Conservation (phyloP, 176 grass and related monocot genomes). For the Aegilops sharonensis region DNA sequence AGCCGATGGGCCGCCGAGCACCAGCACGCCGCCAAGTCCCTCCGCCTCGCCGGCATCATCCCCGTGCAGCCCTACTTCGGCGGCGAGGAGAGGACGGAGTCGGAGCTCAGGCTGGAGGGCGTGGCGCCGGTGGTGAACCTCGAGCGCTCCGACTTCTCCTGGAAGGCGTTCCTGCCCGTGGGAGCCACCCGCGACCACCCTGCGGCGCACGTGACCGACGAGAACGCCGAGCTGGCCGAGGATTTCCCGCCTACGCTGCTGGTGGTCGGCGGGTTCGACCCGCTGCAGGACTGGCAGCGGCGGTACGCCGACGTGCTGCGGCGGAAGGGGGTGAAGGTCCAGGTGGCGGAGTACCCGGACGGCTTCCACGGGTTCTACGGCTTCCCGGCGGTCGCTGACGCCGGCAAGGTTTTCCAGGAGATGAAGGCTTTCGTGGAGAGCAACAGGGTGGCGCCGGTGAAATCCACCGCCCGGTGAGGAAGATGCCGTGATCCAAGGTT, state of each 20-base stretch:
- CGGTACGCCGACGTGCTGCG: slow-evolving; percentile 36
- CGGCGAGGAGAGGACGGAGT: background rate
- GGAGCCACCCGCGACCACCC: slow-evolving; percentile 20
- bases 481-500: background rate
- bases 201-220: slow-evolving; percentile 5
- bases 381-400: slow-evolving; percentile 37
- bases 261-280: slow-evolving; percentile 35
- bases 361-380: slow-evolving; percentile 55
- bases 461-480: background rate
- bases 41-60: slow-evolving; percentile 1
- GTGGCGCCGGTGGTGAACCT: slow-evolving; percentile 16
- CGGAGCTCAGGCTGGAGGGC: slow-evolving; percentile 8
- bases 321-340: background rate
- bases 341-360: slow-evolving; percentile 28
- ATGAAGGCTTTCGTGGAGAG: slow-evolving; percentile 48
- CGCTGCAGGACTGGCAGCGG: slow-evolving; percentile 45
- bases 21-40: background rate
- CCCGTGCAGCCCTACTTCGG: slow-evolving; percentile 22
- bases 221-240: slow-evolving; percentile 30
- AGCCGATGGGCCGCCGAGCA: slow-evolving; percentile 39
- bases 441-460: background rate
- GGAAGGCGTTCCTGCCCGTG: background rate
- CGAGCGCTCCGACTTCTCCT: slow-evolving; percentile 13
- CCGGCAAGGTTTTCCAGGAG: slow-evolving; percentile 19
- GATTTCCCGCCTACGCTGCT: slow-evolving; percentile 35